Conservation (phyloP, 495 filamentous ascomycete genomes). For the Hyaloscypha hepaticicola region DNA sequence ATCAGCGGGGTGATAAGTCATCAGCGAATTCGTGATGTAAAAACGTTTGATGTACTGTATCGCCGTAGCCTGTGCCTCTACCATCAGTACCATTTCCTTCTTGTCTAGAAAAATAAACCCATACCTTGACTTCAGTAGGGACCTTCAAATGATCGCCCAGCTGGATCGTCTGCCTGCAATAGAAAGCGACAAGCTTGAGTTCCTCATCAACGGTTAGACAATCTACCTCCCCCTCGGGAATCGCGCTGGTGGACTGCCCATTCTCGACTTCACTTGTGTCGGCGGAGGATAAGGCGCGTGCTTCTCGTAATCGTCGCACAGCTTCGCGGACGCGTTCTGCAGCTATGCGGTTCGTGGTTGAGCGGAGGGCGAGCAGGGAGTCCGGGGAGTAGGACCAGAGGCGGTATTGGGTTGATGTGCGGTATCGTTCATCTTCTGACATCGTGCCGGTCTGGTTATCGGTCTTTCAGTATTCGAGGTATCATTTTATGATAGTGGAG, state of each 20-base stretch:
- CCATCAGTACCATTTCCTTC: neutral
- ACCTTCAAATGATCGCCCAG: conserved; percentile 75
- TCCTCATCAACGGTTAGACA: conserved; percentile 82
- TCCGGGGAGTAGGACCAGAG: conserved; percentile 89
- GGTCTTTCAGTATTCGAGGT: neutral
- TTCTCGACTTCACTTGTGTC: conserved; percentile 35
- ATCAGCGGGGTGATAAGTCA: conserved; percentile 88
- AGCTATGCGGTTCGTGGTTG: conserved; percentile 73
- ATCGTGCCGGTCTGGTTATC: conserved; percentile 37
- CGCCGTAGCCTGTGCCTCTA: conserved; percentile 66
- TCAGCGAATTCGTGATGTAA: conserved; percentile 89
- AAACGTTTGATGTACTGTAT: conserved; percentile 91
- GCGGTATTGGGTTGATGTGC: conserved; percentile 84
- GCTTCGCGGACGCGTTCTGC: conserved; percentile 67
- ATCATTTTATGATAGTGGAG: neutral
- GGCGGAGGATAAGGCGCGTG: conserved; percentile 35
- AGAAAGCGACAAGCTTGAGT: conserved; percentile 74
- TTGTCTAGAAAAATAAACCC: conserved; percentile 6
- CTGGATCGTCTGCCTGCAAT: conserved; percentile 69
- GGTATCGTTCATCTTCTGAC: conserved; percentile 88
- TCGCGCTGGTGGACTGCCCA: conserved; percentile 19
- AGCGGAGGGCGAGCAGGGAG: conserved; percentile 65
- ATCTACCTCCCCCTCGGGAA: conserved; percentile 56
- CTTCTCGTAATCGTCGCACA: conserved; percentile 46
- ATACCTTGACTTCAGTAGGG: conserved; percentile 74